A percentile compares a stretch with the other conserved stretches of the same genome.
Evolutionary conservation across 2,329 filamentous ascomycete genomes (phyloP).

Genomic region (Mariannaea elegans): DNA sequence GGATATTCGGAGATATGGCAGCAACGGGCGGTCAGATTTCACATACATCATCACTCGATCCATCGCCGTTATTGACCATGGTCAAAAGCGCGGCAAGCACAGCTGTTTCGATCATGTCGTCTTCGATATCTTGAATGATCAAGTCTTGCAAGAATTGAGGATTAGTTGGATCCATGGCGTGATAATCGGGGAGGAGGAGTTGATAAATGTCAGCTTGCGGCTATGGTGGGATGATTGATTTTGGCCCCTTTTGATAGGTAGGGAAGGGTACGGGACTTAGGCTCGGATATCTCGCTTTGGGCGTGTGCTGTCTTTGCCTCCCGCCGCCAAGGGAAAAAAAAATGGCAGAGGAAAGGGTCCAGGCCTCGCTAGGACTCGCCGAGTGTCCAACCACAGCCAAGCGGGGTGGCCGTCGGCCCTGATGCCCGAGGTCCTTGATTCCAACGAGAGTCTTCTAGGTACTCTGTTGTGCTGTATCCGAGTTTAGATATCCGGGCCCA

Average conservation of each 20-base stretch:
- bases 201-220: background rate
- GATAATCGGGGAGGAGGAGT: too few relatives aligned
- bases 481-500: too few relatives aligned
- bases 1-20: background rate
- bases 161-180: background rate
- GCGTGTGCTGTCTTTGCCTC: background rate
- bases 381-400: conserved; percentile 4
- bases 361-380: conserved; percentile 15
- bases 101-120: conserved; percentile 21
- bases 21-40: background rate
- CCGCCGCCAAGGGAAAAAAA: background rate
- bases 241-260: background rate
- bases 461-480: background rate
- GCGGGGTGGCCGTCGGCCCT: background rate
- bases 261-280: background rate
- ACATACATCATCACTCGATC: conserved; percentile 28
- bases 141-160: conserved; percentile 9
- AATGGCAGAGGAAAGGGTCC: background rate
- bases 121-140: conserved; percentile 20
- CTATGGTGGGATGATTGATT: conserved; percentile 2
- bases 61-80: conserved; percentile 8
- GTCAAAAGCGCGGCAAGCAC: conserved; percentile 24
- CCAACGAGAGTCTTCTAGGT: background rate
- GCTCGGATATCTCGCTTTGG: background rate
- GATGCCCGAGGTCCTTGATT: too few relatives aligned